A percentile compares a stretch with the other conserved stretches of the same genome.
These are phyloP conservation scores for Caloboletus inedulis DNA, from an alignment of 1,284 basidiomycete genomes.

Conservation along the genomic window DNA sequence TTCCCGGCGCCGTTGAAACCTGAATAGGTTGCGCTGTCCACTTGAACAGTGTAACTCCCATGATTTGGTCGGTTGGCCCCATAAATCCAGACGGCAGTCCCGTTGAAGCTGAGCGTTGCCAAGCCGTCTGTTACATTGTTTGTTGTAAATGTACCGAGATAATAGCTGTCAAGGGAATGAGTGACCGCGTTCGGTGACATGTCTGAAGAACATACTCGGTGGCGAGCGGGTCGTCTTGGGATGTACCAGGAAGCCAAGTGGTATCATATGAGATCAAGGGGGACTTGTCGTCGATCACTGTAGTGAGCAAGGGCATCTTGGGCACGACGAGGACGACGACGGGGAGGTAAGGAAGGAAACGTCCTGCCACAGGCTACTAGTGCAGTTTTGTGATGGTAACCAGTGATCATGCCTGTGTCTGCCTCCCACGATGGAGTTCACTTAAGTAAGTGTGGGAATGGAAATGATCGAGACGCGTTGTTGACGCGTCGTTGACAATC, in stretches of 20 bases:
- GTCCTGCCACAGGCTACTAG: neutral
- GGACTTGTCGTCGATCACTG: slow-evolving; percentile 32
- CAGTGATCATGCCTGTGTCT: slow-evolving; percentile 1
- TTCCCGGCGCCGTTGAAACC: slow-evolving; percentile 8
- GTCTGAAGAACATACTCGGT: slow-evolving; percentile 13
- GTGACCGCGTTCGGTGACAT: neutral
- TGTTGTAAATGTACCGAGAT: slow-evolving; percentile 31
- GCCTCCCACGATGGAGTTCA: no score
- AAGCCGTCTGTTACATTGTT: slow-evolving; percentile 27
- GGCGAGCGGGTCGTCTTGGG: slow-evolving; percentile 15
- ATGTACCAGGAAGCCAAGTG: slow-evolving; percentile 23
- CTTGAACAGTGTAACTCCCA: slow-evolving; percentile 33
- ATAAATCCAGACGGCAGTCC: slow-evolving; percentile 35
- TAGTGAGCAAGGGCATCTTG: slow-evolving; percentile 27
- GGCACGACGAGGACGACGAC: neutral
- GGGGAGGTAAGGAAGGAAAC: neutral
- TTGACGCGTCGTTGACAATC: slow-evolving; percentile 18
- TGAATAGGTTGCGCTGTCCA: slow-evolving; percentile 26
- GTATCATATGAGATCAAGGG: slow-evolving; percentile 28
- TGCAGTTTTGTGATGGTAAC: neutral
- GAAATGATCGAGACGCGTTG: slow-evolving; percentile 19
- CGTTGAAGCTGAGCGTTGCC: slow-evolving; percentile 36
- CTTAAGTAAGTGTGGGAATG: slow-evolving; percentile 19
- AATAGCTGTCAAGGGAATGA: slow-evolving; percentile 25
- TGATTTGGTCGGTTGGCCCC: slow-evolving; percentile 33